Conservation (phyloP, 2,329 filamentous ascomycete species). For the Colletotrichum liriopes region DNA sequence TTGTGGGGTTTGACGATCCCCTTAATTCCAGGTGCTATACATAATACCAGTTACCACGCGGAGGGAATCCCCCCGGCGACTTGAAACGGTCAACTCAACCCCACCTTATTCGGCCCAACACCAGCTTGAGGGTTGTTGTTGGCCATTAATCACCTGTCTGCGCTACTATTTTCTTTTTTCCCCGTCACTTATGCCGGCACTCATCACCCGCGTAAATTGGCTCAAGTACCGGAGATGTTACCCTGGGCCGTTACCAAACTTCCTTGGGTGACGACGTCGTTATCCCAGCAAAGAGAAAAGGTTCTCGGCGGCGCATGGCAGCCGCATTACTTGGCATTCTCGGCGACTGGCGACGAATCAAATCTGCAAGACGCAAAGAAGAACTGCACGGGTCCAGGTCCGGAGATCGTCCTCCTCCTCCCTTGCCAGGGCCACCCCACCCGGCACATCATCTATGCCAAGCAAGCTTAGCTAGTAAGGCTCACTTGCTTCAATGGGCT, state of each 20-base stretch:
- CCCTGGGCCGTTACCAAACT: background rate
- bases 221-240: slow-evolving; percentile 18
- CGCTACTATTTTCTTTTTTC: background rate
- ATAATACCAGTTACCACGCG: slow-evolving; percentile 29
- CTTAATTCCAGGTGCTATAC: slow-evolving; percentile 28
- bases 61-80: slow-evolving; percentile 31
- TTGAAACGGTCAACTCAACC: slow-evolving; percentile 36
- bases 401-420: slow-evolving; percentile 22
- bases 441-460: slow-evolving; percentile 28
- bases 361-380: background rate
- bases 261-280: background rate
- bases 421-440: slow-evolving; percentile 25
- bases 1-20: slow-evolving; percentile 22
- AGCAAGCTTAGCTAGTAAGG: slow-evolving; percentile 28
- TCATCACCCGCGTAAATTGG: slow-evolving; percentile 11
- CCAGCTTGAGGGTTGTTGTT: background rate
- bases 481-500: background rate
- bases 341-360: slow-evolving; percentile 11
- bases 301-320: background rate
- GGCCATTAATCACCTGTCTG: background rate
- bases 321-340: slow-evolving; percentile 16
- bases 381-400: slow-evolving; percentile 5
- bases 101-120: slow-evolving; percentile 18
- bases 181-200: slow-evolving; percentile 2
- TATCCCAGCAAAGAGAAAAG: background rate